phyloP scores from a whole-genome alignment of 805 yeast genomes.

The Metschnikowia anglica region DNA sequence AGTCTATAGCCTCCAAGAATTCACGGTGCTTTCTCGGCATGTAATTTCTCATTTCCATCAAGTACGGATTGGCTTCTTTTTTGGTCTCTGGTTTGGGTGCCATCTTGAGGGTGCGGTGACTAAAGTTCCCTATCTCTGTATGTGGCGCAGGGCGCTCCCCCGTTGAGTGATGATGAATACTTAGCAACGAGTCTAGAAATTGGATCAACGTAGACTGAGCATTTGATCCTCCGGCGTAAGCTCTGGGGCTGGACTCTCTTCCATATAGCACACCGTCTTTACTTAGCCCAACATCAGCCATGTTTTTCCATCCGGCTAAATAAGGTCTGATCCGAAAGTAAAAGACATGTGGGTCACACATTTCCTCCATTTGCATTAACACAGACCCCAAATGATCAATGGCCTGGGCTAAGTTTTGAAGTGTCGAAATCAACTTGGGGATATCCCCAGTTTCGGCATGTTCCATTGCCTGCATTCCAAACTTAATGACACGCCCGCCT shows the following conservation, averaged over 20 bases:
- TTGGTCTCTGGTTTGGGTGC: constrained; percentile 8
- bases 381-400: constrained; percentile 73
- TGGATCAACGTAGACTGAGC: constrained; percentile 92
- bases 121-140: constrained; percentile 12
- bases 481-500: constrained; percentile 69
- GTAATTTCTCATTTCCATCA: constrained; percentile 80
- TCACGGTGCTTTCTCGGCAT: constrained; percentile 88
- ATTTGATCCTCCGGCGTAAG: constrained; percentile 85
- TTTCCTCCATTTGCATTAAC: constrained; percentile 81
- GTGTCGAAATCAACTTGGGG: constrained; percentile 38
- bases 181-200: constrained; percentile 73
- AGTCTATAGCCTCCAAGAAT: constrained; percentile 61
- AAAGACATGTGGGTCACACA: constrained; percentile 92
- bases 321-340: constrained; percentile 85
- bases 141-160: constrained; percentile 51
- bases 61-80: constrained; percentile 47
- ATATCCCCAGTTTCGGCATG: constrained; percentile 50
- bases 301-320: constrained; percentile 91
- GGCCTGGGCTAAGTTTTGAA: constrained; percentile 69
- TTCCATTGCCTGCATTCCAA: constrained; percentile 67
- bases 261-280: constrained; percentile 77
- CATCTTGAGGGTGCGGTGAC: not conserved
- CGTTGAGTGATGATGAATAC: constrained; percentile 75
- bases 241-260: constrained; percentile 51
- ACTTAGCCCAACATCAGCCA: constrained; percentile 78